phyloP scores from a whole-genome alignment of 768 basidiomycete genomes.

The Leccinellum albellum region DNA sequence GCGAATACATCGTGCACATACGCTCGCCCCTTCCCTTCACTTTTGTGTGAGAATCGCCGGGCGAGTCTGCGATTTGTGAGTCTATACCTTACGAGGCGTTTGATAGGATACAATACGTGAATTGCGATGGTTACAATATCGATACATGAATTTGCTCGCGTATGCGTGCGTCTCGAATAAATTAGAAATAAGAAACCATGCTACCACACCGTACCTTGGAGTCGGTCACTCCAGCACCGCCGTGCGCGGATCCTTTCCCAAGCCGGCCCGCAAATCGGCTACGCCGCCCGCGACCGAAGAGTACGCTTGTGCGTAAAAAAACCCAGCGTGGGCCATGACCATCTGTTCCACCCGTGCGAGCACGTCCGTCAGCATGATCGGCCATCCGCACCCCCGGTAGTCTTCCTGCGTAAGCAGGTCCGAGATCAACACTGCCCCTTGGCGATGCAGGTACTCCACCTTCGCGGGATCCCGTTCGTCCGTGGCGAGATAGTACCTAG shows the following conservation, averaged over 20 bases:
- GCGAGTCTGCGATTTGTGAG: neutral
- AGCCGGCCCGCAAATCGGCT: conserved; percentile 37
- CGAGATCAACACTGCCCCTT: conserved; percentile 38
- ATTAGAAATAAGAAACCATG: neutral
- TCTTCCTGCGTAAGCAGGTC: conserved; percentile 40
- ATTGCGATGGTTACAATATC: neutral
- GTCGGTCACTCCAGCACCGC: conserved; percentile 30
- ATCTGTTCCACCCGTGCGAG: conserved; percentile 41
- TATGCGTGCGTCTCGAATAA: neutral
- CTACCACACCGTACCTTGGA: neutral
- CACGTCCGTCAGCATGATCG: conserved; percentile 41
- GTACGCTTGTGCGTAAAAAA: conserved; percentile 40
- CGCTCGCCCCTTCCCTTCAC: neutral
- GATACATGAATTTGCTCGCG: neutral
- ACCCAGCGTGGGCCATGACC: conserved; percentile 33
- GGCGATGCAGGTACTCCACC: conserved; percentile 29
- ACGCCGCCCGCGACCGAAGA: conserved; percentile 42
- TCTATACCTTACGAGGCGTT: too few relatives aligned
- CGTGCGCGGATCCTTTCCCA: conserved; percentile 41
- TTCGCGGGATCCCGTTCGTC: conserved; percentile 39
- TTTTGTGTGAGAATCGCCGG: neutral
- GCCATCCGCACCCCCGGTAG: conserved; percentile 37
- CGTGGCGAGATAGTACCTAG: conserved; percentile 36
- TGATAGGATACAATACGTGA: too few relatives aligned
- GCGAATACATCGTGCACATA: conserved; percentile 9